Evolutionary conservation across 1,284 basidiomycete genomes (phyloP).

Genomic region (Cryptococcus sp.): DNA sequence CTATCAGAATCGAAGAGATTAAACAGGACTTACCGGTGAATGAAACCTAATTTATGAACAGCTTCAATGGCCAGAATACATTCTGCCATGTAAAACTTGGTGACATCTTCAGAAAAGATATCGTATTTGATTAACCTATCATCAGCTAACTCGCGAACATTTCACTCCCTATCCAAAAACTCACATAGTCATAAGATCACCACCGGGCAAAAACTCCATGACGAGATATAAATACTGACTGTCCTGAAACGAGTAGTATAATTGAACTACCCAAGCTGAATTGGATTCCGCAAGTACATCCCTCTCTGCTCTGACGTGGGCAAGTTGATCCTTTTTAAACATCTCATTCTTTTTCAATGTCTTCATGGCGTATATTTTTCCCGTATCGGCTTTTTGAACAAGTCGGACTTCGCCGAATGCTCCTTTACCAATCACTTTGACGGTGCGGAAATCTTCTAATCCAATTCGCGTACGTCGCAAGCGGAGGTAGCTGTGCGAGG

Average conservation of each 20-base stretch:
- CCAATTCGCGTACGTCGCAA: constrained; percentile 89
- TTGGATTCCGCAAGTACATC: constrained; percentile 97
- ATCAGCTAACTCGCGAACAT: constrained; percentile 7
- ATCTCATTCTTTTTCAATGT: constrained; percentile 96
- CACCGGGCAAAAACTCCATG: constrained; percentile 98
- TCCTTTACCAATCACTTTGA: constrained; percentile 98
- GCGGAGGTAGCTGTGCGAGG: constrained; percentile 63
- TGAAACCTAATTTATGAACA: constrained; percentile 97
- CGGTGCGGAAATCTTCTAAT: constrained; percentile 87
- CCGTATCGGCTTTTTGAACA: constrained; percentile 95
- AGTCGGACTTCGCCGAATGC: constrained; percentile 97
- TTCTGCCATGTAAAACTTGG: constrained; percentile 98
- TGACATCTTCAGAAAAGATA: constrained; percentile 97
- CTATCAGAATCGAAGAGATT: background rate
- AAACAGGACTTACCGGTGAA: constrained; percentile 72
- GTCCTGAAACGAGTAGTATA: constrained; percentile 99
- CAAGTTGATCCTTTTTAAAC: constrained; percentile 99
- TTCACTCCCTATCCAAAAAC: constrained; percentile 7
- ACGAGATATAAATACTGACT: constrained; percentile 91
- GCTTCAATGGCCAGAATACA: constrained; percentile 97
- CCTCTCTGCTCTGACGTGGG: constrained; percentile 96
- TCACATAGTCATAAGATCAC: constrained; percentile 79
- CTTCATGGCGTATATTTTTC: constrained; percentile 99
- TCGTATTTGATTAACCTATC: constrained; percentile 99
- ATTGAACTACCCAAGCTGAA: constrained; percentile 93